Percentiles rank a stretch among this genome's conserved stretches.
phyloP scores from a whole-genome alignment of 202 grass and related monocot genomes.

The Digitaria exilis region DNA sequence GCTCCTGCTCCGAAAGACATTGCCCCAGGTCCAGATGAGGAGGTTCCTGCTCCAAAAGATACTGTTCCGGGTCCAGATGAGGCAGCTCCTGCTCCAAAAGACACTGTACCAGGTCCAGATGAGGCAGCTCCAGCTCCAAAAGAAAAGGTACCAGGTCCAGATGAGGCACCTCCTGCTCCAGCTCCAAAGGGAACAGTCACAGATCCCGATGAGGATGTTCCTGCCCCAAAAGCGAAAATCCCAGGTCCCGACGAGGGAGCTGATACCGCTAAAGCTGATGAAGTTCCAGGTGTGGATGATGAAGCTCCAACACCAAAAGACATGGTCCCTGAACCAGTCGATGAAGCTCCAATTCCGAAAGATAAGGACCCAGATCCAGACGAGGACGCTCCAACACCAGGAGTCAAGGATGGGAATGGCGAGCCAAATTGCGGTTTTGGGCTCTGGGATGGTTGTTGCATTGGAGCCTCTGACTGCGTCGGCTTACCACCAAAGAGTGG shows the following conservation, averaged over 20 bases:
- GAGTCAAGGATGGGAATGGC: conserved; percentile 24
- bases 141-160: conserved; percentile 34
- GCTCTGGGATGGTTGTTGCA: conserved; percentile 50
- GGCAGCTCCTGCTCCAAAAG: conserved; percentile 39
- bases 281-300: conserved; percentile 32
- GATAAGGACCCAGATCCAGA: conserved; percentile 34
- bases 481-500: conserved; percentile 45
- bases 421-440: conserved; percentile 54
- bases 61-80: conserved; percentile 32
- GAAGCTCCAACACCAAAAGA: conserved; percentile 45
- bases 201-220: conserved; percentile 33
- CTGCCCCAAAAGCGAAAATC: conserved; percentile 36
- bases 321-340: conserved; percentile 14
- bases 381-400: conserved; percentile 30
- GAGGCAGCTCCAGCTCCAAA: conserved; percentile 38
- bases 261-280: not conserved
- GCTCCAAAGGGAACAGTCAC: conserved; percentile 27
- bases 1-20: conserved; percentile 23
- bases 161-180: conserved; percentile 25
- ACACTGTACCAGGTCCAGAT: conserved; percentile 23
- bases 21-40: conserved; percentile 46
- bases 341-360: conserved; percentile 39
- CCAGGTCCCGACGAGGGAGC: conserved; percentile 46
- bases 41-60: conserved; percentile 13
- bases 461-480: conserved; percentile 41